These are phyloP conservation scores for Ophiostoma quercus DNA, from an alignment of 2,329 filamentous ascomycete species.

Conservation along the genomic window DNA sequence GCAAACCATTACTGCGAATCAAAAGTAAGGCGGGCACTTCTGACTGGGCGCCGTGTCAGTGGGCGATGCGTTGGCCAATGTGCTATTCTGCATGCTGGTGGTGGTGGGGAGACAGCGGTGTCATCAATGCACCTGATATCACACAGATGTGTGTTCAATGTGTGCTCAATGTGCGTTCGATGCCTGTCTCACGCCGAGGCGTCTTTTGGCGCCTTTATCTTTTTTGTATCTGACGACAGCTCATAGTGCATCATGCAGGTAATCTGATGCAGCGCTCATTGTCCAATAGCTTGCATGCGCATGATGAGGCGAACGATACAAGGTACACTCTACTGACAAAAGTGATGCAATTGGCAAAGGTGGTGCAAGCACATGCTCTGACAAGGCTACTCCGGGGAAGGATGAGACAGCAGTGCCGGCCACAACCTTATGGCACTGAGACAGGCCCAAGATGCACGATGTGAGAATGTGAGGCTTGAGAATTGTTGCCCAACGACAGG, in stretches of 20 bases:
- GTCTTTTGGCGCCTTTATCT: background rate
- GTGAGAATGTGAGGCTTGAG: background rate
- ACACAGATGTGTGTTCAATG: background rate
- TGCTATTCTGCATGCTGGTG: constrained; percentile 9
- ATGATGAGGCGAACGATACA: background rate
- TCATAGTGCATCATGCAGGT: constrained; percentile 14
- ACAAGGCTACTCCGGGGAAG: background rate
- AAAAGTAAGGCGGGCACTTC: background rate
- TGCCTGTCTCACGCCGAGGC: background rate
- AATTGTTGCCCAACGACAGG: constrained; percentile 2
- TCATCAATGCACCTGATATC: background rate
- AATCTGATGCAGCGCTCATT: background rate
- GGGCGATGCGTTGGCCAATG: constrained; percentile 12
- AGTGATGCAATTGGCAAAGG: background rate
- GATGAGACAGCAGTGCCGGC: background rate
- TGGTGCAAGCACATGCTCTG: background rate
- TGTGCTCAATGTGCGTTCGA: background rate
- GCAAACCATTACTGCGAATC: background rate
- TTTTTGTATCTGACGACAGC: background rate
- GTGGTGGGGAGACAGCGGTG: background rate
- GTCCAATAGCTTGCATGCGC: background rate
- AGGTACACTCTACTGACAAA: background rate
- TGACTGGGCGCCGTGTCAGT: background rate
- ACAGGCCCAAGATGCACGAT: background rate
- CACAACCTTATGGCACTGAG: background rate